Conservation (phyloP, 768 basidiomycete genomes). For the Boletus rex-veris region DNA sequence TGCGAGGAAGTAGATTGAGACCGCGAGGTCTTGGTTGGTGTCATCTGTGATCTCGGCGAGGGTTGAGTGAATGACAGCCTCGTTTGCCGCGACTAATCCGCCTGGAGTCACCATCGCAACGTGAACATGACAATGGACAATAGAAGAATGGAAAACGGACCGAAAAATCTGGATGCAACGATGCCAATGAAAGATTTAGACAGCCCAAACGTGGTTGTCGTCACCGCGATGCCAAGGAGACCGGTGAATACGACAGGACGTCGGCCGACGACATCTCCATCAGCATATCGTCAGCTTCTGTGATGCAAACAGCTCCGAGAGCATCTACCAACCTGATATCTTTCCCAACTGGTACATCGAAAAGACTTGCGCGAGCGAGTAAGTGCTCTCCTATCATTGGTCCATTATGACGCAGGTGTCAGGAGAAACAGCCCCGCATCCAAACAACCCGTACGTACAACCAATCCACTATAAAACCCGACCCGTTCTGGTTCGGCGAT, state of each 20-base stretch:
- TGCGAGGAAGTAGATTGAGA: constrained; percentile 53
- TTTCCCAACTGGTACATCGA: constrained; percentile 62
- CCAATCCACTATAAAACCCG: constrained; percentile 66
- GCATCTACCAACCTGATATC: constrained; percentile 42
- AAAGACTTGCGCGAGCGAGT: constrained; percentile 56
- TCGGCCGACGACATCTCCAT: constrained; percentile 52
- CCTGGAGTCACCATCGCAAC: constrained; percentile 30
- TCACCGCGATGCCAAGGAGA: constrained; percentile 46
- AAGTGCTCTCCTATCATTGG: constrained; percentile 51
- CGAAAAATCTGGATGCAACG: constrained; percentile 49
- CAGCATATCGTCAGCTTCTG: not conserved
- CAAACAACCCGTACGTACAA: constrained; percentile 37
- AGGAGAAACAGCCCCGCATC: not conserved
- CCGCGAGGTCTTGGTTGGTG: constrained; percentile 56
- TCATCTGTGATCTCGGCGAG: constrained; percentile 61
- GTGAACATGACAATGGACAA: not conserved
- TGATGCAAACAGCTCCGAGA: not conserved
- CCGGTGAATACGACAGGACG: constrained; percentile 58
- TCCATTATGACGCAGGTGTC: not conserved
- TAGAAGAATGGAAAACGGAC: constrained; percentile 28
- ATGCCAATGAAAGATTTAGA: constrained; percentile 49
- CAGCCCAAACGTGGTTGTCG: constrained; percentile 53
- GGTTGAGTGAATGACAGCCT: constrained; percentile 58
- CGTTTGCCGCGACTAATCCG: constrained; percentile 56
- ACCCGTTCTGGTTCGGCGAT: constrained; percentile 56